Evolutionary conservation across 2,329 filamentous ascomycete species (phyloP).

Genomic region (Domatiomyces catenatus): DNA sequence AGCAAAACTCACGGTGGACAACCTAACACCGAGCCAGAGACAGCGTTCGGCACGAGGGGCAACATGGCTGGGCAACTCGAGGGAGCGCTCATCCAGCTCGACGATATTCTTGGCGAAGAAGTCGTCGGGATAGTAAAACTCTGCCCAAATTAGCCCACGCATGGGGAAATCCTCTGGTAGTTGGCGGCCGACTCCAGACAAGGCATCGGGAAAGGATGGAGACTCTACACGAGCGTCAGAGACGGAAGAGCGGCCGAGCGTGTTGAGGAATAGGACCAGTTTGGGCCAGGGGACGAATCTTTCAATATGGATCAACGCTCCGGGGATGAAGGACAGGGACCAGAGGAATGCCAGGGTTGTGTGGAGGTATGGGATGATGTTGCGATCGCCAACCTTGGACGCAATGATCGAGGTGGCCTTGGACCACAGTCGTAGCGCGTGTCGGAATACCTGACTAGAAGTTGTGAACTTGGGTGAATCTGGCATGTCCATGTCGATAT

Average conservation of each 20-base stretch:
- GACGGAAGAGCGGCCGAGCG: constrained; percentile 28
- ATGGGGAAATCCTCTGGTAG: constrained; percentile 45
- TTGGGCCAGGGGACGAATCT: constrained; percentile 35
- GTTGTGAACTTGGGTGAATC: constrained; percentile 7
- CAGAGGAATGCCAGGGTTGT: constrained; percentile 39
- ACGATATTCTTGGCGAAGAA: constrained; percentile 37
- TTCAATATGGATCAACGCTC: constrained; percentile 27
- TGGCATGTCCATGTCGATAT: no score
- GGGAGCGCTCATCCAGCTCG: constrained; percentile 40
- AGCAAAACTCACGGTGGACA: constrained; percentile 26
- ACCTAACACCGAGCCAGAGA: constrained; percentile 32
- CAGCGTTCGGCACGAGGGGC: constrained; percentile 37
- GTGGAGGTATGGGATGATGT: constrained; percentile 40
- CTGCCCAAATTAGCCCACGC: constrained; percentile 39
- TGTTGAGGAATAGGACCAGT: constrained; percentile 39
- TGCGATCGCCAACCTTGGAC: constrained; percentile 34
- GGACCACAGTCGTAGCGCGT: constrained; percentile 26
- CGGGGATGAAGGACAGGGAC: constrained; percentile 25
- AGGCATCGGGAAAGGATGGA: constrained; percentile 27
- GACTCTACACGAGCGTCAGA: constrained; percentile 24
- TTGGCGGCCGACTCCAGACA: constrained; percentile 29
- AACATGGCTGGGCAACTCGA: constrained; percentile 36
- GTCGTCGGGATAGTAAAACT: constrained; percentile 33
- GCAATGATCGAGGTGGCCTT: constrained; percentile 31
- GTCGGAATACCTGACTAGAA: constrained; percentile 21